phyloP scores from a whole-genome alignment of 2,329 filamentous ascomycete species.

The Madurella mycetomatis region DNA sequence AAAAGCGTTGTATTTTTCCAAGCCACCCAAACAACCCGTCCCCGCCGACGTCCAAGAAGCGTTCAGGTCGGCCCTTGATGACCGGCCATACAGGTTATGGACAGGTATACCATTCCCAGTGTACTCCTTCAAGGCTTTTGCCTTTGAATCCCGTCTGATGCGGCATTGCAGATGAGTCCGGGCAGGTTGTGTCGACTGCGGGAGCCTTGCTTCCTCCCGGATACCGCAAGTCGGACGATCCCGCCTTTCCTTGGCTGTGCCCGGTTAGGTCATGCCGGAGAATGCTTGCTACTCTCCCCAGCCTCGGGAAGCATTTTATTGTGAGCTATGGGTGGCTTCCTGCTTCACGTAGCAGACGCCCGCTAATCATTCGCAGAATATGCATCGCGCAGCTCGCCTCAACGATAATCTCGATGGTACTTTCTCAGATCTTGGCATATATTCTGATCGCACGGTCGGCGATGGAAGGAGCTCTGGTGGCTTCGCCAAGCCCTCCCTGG shows the following conservation, averaged over 20 bases:
- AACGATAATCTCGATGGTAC: slow-evolving; percentile 26
- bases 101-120: background rate
- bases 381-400: slow-evolving; percentile 14
- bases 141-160: background rate
- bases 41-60: slow-evolving; percentile 7
- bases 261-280: slow-evolving; percentile 18
- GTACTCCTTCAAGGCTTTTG: background rate
- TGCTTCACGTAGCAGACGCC: background rate
- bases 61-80: slow-evolving; percentile 10
- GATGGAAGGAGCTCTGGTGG: slow-evolving; percentile 9
- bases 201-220: slow-evolving; percentile 19
- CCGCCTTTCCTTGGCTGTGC: slow-evolving; percentile 21
- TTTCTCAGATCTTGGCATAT: slow-evolving; percentile 20
- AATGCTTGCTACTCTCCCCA: slow-evolving; percentile 4
- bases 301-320: slow-evolving; percentile 20
- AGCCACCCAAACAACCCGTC: background rate
- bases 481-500: slow-evolving; percentile 7
- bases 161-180: background rate
- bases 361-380: slow-evolving; percentile 1
- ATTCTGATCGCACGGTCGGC: slow-evolving; percentile 4
- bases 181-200: background rate
- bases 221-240: slow-evolving; percentile 15
- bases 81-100: slow-evolving; percentile 12
- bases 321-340: slow-evolving; percentile 1
- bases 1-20: background rate